These are phyloP conservation scores for Coniochaeta prunicola DNA, from an alignment of 2,329 filamentous ascomycete genomes.

Conservation along the genomic window DNA sequence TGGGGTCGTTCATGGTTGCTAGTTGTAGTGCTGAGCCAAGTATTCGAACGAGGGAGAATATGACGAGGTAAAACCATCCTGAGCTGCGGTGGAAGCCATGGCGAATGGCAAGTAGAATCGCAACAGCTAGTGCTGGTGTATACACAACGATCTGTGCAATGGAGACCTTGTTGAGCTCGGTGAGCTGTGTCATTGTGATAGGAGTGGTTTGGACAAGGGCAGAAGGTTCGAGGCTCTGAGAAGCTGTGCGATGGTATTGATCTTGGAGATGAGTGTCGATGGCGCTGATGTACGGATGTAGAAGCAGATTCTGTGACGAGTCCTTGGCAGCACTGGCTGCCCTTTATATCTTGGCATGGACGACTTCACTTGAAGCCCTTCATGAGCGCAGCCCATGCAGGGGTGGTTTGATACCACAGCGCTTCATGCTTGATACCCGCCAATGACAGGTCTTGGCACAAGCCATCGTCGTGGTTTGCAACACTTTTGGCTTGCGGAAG, in stretches of 20 bases:
- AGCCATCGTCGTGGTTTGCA: not conserved
- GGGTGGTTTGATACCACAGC: not conserved
- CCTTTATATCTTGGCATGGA: not conserved
- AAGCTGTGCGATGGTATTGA: not conserved
- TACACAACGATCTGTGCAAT: conserved; percentile 35
- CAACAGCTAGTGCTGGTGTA: conserved; percentile 25
- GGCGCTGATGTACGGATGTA: not conserved
- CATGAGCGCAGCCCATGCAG: not conserved
- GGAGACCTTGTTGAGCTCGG: conserved; percentile 23
- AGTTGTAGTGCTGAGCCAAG: conserved; percentile 42
- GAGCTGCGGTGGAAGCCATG: conserved; percentile 36
- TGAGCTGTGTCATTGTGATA: conserved; percentile 11
- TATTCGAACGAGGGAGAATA: conserved; percentile 45
- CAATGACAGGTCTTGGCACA: not conserved
- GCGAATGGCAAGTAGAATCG: conserved; percentile 27
- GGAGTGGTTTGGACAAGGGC: not conserved
- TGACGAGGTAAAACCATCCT: conserved; percentile 46
- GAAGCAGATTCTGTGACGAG: not conserved
- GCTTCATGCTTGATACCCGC: not conserved
- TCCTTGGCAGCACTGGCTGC: not conserved
- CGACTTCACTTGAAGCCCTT: not conserved
- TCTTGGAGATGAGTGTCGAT: not conserved
- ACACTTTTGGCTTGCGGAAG: not conserved
- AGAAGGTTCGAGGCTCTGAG: not conserved
- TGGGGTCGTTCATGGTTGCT: conserved; percentile 34